Evolutionary conservation across 495 filamentous ascomycete genomes (phyloP).

Genomic region (Neurospora sp.): DNA sequence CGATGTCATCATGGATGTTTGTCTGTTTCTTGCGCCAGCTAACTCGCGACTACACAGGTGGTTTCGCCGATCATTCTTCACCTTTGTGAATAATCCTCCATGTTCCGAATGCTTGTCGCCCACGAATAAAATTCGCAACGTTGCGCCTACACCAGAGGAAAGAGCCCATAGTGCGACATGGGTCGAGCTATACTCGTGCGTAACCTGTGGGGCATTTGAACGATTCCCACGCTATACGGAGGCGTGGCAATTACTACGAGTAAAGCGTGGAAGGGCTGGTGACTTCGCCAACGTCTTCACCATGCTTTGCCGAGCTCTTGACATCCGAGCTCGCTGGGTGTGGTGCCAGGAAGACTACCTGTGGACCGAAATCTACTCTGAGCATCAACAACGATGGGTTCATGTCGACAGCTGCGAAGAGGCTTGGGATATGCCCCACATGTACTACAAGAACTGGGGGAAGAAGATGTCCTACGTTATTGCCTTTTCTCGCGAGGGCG

Average conservation of each 20-base stretch:
- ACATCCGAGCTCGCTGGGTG: slow-evolving; percentile 87
- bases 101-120: slow-evolving; percentile 72
- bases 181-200: slow-evolving; percentile 76
- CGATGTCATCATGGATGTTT: background rate
- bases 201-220: slow-evolving; percentile 63
- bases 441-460: slow-evolving; percentile 92
- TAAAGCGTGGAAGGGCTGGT: slow-evolving; percentile 71
- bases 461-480: slow-evolving; percentile 95
- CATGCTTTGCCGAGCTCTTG: slow-evolving; percentile 93
- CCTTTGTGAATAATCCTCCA: slow-evolving; percentile 89
- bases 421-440: slow-evolving; percentile 84
- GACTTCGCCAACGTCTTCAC: slow-evolving; percentile 99
- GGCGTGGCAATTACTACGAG: slow-evolving; percentile 86
- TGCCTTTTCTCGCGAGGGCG: slow-evolving; percentile 91
- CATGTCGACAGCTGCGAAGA: slow-evolving; percentile 94
- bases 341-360: slow-evolving; percentile 98
- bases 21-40: slow-evolving; percentile 4
- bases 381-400: slow-evolving; percentile 89
- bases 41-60: slow-evolving; percentile 46
- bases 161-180: slow-evolving; percentile 72
- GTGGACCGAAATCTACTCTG: slow-evolving; percentile 96
- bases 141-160: slow-evolving; percentile 78
- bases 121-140: slow-evolving; percentile 73
- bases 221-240: slow-evolving; percentile 93
- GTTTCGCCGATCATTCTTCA: slow-evolving; percentile 93